Percentiles rank a stretch among this genome's conserved stretches.
Evolutionary conservation across 2,329 filamentous ascomycete genomes (phyloP).

Genomic region (Cladosporium sp.): DNA sequence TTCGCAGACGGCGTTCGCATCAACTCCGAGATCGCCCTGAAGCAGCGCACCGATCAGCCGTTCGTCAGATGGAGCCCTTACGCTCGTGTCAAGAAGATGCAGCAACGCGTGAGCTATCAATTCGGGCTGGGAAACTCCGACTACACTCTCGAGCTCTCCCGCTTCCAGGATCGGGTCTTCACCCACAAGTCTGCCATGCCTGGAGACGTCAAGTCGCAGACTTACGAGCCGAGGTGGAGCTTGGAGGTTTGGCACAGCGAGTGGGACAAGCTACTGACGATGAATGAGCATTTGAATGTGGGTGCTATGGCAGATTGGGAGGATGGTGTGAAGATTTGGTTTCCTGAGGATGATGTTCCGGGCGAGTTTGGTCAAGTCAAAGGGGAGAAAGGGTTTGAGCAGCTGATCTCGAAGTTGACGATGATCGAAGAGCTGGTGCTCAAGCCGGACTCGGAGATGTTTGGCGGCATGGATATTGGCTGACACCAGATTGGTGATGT

Average conservation of each 20-base stretch:
- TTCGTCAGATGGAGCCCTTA: conserved; percentile 19
- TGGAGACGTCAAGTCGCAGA: conserved; percentile 2
- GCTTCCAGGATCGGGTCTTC: conserved; percentile 23
- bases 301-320: conserved; percentile 24
- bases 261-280: conserved; percentile 25
- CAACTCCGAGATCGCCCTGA: conserved; percentile 11
- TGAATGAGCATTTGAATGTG: conserved; percentile 25
- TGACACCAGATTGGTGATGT: not conserved
- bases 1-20: conserved; percentile 20
- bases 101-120: conserved; percentile 23
- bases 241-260: conserved; percentile 23
- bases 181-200: not conserved
- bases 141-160: conserved; percentile 26
- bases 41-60: conserved; percentile 6
- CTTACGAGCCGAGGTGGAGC: conserved; percentile 25
- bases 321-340: conserved; percentile 25
- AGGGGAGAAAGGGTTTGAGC: conserved; percentile 21
- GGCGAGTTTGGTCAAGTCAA: conserved; percentile 8
- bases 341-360: conserved; percentile 21
- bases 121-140: conserved; percentile 24
- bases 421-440: conserved; percentile 17
- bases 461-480: conserved; percentile 7
- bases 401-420: conserved; percentile 24
- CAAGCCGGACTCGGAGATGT: not conserved
- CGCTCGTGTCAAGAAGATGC: conserved; percentile 14